Conservation (phyloP, 176 grass and related monocot species). For the Poa pratensis region DNA sequence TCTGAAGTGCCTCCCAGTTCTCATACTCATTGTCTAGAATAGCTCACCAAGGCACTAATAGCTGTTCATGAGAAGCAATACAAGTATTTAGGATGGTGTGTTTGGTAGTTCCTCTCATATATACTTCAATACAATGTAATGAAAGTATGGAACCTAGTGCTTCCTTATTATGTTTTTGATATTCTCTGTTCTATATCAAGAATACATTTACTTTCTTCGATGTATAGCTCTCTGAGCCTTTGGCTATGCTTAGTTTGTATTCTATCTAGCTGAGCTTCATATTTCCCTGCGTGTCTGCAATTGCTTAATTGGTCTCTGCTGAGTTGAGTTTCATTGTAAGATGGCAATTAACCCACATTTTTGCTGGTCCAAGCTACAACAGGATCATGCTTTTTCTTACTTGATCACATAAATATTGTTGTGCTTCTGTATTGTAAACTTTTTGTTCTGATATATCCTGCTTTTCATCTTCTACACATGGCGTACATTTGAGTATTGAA, state of each 20-base stretch:
- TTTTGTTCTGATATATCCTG: slow-evolving; percentile 21
- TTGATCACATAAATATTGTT: background rate
- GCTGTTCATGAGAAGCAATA: slow-evolving; percentile 17
- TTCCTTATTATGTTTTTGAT: background rate
- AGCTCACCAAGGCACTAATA: background rate
- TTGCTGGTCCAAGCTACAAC: background rate
- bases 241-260: background rate
- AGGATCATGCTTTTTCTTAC: slow-evolving; percentile 22
- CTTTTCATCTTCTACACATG: slow-evolving; percentile 37
- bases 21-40: slow-evolving; percentile 16
- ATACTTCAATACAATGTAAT: background rate
- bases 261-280: background rate
- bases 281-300: slow-evolving; percentile 14
- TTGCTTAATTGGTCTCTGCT: slow-evolving; percentile 25
- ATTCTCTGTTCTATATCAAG: slow-evolving; percentile 4
- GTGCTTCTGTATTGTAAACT: background rate
- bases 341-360: background rate
- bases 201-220: slow-evolving; percentile 17
- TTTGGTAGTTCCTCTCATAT: slow-evolving; percentile 10
- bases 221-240: background rate
- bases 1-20: background rate
- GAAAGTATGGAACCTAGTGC: background rate
- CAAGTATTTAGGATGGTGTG: background rate
- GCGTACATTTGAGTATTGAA: slow-evolving; percentile 10
- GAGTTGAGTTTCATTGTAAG: slow-evolving; percentile 16